phyloP scores from a whole-genome alignment of 106 monocot genomes.

The Vanilla planifolia region DNA sequence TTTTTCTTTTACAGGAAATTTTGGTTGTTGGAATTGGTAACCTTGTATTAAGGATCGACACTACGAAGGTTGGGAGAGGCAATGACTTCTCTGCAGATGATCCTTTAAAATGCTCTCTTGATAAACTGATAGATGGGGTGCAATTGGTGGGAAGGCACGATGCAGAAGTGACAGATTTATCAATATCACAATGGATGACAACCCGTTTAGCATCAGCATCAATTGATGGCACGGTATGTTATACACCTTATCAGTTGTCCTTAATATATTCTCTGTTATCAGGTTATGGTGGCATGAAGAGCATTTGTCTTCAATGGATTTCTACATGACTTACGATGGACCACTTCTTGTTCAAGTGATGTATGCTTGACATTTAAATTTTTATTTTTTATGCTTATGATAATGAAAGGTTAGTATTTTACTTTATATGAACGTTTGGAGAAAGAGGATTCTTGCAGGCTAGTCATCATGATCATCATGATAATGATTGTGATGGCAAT shows the following conservation, averaged over 20 bases:
- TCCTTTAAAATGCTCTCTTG: conserved; percentile 65
- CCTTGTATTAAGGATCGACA: conserved; percentile 78
- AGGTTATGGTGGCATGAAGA: too few species aligned
- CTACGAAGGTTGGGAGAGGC: conserved; percentile 72
- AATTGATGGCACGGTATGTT: conserved; percentile 87
- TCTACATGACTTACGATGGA: too few species aligned
- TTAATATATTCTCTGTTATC: not conserved
- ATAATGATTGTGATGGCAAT: too few species aligned
- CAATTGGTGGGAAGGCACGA: conserved; percentile 87
- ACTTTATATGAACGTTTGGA: too few species aligned
- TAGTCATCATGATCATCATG: too few species aligned
- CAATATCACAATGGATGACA: conserved; percentile 98
- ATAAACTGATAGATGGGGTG: conserved; percentile 74
- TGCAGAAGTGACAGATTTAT: conserved; percentile 86
- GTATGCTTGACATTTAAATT: too few species aligned
- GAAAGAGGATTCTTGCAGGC: too few species aligned
- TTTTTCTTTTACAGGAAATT: conserved; percentile 50
- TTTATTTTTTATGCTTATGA: too few species aligned
- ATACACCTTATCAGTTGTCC: not conserved
- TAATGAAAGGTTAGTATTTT: too few species aligned
- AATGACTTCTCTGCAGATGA: conserved; percentile 69
- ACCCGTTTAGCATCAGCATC: conserved; percentile 92
- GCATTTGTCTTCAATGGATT: too few species aligned
- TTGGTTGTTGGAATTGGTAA: conserved; percentile 83
- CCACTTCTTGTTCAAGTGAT: too few species aligned